These are phyloP conservation scores for Penicillium sp. DNA, from an alignment of 2,329 filamentous ascomycete species.

Conservation along the genomic window DNA sequence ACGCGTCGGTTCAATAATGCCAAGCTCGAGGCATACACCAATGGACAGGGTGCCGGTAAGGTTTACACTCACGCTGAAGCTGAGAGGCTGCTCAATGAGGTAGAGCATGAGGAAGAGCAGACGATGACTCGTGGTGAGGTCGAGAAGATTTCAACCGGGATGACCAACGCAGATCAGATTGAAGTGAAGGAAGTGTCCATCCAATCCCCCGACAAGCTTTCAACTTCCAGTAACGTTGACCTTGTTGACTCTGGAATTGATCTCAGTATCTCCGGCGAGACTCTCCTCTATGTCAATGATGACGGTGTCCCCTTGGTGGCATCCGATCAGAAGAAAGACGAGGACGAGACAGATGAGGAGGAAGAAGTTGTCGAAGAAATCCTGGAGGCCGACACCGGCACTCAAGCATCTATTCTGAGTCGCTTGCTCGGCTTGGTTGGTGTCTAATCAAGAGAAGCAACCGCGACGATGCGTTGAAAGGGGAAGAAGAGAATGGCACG, in stretches of 20 bases:
- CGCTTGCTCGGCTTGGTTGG: not conserved
- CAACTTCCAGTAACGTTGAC: not conserved
- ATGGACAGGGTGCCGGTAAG: not conserved
- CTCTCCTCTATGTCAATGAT: not conserved
- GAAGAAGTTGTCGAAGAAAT: not conserved
- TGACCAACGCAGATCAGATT: not conserved
- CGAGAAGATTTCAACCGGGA: not conserved
- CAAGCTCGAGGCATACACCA: slow-evolving; percentile 6
- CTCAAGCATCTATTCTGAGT: not conserved
- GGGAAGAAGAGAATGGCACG: no score
- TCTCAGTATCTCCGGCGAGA: not conserved
- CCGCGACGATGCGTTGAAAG: no score
- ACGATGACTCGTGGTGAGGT: no score
- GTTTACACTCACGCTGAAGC: slow-evolving; percentile 7
- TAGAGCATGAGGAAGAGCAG: not conserved
- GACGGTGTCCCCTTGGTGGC: not conserved
- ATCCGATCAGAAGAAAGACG: not conserved
- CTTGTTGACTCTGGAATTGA: no score
- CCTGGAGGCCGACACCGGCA: not conserved
- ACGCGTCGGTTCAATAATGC: slow-evolving; percentile 34
- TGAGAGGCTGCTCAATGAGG: not conserved
- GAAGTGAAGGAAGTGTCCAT: not conserved
- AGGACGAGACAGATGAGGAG: not conserved
- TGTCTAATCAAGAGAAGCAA: not conserved
- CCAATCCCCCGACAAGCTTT: not conserved